Evolutionary conservation across 305 asterid species (phyloP).

Genomic region (Galium porrigens): DNA sequence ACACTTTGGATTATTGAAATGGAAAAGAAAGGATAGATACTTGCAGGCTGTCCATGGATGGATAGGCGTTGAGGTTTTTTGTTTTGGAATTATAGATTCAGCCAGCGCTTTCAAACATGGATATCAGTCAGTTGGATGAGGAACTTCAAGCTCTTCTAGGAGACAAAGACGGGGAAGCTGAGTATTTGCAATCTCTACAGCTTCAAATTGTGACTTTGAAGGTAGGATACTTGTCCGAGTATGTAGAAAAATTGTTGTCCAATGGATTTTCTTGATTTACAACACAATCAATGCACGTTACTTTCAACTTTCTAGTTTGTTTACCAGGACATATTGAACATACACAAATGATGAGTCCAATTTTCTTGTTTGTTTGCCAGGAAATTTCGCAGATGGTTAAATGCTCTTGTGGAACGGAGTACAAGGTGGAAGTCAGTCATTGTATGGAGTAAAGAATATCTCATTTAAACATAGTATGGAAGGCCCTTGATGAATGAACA

Average conservation of each 20-base stretch:
- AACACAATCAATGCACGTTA: background rate
- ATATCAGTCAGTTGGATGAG: slow-evolving; percentile 38
- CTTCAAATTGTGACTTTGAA: slow-evolving; percentile 51
- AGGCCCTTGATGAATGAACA: slow-evolving; percentile 5
- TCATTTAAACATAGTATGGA: slow-evolving; percentile 8
- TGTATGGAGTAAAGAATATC: slow-evolving; percentile 22
- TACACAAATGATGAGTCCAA: background rate
- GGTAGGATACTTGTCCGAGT: slow-evolving; percentile 23
- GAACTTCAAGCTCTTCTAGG: slow-evolving; percentile 57
- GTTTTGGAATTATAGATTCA: slow-evolving; percentile 22
- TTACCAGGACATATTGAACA: background rate
- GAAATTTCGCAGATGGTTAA: slow-evolving; percentile 38
- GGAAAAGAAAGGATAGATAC: background rate
- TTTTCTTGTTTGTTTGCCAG: slow-evolving; percentile 25
- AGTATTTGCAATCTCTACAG: slow-evolving; percentile 57
- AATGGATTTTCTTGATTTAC: background rate
- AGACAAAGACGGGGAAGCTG: slow-evolving; percentile 61
- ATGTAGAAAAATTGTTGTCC: background rate
- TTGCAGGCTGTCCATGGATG: background rate
- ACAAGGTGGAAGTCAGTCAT: slow-evolving; percentile 30
- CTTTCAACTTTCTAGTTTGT: background rate
- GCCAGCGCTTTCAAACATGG: slow-evolving; percentile 53
- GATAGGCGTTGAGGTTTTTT: background rate
- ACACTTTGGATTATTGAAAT: background rate
- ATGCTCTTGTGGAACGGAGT: slow-evolving; percentile 67